Evolutionary conservation across 208 protist genomes (phyloP), one percentile per base, ranked within the genome.

Genomic region (Trypanosoma mega): DNA sequence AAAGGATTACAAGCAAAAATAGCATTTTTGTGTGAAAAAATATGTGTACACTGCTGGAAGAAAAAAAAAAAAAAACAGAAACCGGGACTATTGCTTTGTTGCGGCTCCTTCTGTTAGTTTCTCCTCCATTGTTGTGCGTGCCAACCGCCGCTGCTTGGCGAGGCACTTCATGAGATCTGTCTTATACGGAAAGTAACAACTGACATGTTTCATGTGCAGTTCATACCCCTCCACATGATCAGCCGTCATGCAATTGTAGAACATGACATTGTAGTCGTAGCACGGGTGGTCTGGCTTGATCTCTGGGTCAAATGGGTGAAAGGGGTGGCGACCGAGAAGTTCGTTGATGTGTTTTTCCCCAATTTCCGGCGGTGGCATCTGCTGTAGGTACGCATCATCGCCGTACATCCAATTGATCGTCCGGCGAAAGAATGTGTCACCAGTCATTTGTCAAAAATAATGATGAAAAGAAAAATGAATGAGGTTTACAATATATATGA

Each of bases 371-470:
- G 71, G 55, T 6, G 79, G 77, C 12, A 74, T 24, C 21, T 81
- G 71, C 48, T 90, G 78, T 6, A 94, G 68, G 63, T 92, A 92
- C 0, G 84, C 81, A 11, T 78, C 76, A 14, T 92, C 87, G 39
- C 87, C 87, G 33, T 90, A 85, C 84, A 94, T 92, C 85, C 87
- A 94, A 47, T 90, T 74, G 48, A 92, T 90, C 24, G 80, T 75
- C 26, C 83, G 81, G 37, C 84, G 68, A 53, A 94, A 92, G 56
- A 90, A 94, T 8, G 87, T 94, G 68, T 90, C 87, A 18, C 62
- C 48, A 20, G 76, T 65, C 65, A 72, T 72, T 1, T 45, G 21
- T 24, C 16, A 26, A 7, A 26, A 14, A 16, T 12, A 29, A 18
- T 16, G 21, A 59, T 12, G n/a, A 36, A 21, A 49, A 39, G 12